These are phyloP conservation scores for Mucor indicus DNA, from an alignment of 371 early-diverging fungal genomes.

Conservation along the genomic window DNA sequence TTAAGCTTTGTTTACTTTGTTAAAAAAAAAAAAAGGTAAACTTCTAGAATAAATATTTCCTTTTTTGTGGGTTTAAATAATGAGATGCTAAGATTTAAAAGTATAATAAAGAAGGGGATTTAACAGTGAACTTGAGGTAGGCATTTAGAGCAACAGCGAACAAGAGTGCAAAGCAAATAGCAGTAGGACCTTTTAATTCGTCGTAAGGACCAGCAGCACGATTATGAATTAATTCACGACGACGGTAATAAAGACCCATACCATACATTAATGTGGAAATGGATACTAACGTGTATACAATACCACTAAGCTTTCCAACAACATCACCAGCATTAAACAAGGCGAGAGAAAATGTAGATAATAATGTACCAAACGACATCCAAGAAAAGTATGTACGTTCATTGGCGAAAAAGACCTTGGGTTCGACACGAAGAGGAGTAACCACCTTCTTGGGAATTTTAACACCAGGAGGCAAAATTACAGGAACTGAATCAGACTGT, in stretches of 20 bases:
- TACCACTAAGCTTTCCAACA: conserved; percentile 69
- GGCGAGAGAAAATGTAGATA: conserved; percentile 77
- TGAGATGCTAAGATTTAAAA: no score
- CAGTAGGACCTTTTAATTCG: conserved; percentile 77
- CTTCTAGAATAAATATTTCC: no score
- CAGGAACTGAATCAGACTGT: conserved; percentile 11
- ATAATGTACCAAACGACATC: conserved; percentile 74
- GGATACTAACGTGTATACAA: conserved; percentile 80
- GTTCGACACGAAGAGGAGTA: conserved; percentile 93
- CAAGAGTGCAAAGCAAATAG: conserved; percentile 84
- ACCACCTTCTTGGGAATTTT: conserved; percentile 63
- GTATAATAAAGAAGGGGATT: conserved; percentile 22
- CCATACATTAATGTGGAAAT: conserved; percentile 88
- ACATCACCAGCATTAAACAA: conserved; percentile 84
- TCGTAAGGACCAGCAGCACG: conserved; percentile 76
- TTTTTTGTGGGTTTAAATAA: not conserved
- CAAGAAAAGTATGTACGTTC: conserved; percentile 98
- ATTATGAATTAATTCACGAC: conserved; percentile 75
- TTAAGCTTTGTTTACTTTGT: no score
- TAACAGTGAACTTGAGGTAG: conserved; percentile 67
- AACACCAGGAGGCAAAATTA: conserved; percentile 47
- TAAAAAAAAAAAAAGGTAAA: not conserved
- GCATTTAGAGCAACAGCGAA: conserved; percentile 86
- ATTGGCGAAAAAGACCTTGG: conserved; percentile 99
- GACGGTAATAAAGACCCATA: conserved; percentile 89